phyloP scores from a whole-genome alignment of 495 filamentous ascomycete genomes.

The Hamigera avellanea region DNA sequence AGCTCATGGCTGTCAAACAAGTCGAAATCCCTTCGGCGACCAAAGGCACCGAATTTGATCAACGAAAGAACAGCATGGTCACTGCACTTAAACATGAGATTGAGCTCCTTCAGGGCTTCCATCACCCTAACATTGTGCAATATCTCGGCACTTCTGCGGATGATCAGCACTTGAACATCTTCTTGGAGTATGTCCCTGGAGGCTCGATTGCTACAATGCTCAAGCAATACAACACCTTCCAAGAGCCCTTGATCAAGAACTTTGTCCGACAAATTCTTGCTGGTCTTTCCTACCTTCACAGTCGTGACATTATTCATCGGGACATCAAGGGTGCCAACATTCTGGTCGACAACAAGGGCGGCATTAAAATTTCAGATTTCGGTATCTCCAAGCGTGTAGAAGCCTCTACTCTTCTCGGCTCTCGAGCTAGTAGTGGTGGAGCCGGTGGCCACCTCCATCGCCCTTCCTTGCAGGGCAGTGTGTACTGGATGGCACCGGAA shows the following conservation, averaged over 20 bases:
- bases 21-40: conserved; percentile 82
- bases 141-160: conserved; percentile 92
- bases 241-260: conserved; percentile 87
- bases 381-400: conserved; percentile 97
- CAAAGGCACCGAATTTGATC: conserved; percentile 68
- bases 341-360: conserved; percentile 96
- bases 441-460: conserved; percentile 59
- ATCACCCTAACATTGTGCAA: conserved; percentile 95
- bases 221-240: conserved; percentile 90
- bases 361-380: conserved; percentile 99
- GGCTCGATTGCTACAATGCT: conserved; percentile 97
- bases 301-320: conserved; percentile 91
- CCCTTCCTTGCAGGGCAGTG: conserved; percentile 89
- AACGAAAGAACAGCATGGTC: conserved; percentile 94
- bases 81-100: conserved; percentile 95
- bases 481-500: conserved; percentile 99
- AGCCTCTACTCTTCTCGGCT: conserved; percentile 52
- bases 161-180: conserved; percentile 93
- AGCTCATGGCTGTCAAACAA: conserved; percentile 97
- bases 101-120: conserved; percentile 81
- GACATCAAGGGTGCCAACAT: conserved; percentile 99
- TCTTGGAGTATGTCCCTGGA: conserved; percentile 97
- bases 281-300: conserved; percentile 92
- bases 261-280: conserved; percentile 94
- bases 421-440: conserved; percentile 37